Evolutionary conservation across 805 yeast species (phyloP), one percentile per base, ranked within the genome.

Genomic region (Candida palmyrensis): DNA sequence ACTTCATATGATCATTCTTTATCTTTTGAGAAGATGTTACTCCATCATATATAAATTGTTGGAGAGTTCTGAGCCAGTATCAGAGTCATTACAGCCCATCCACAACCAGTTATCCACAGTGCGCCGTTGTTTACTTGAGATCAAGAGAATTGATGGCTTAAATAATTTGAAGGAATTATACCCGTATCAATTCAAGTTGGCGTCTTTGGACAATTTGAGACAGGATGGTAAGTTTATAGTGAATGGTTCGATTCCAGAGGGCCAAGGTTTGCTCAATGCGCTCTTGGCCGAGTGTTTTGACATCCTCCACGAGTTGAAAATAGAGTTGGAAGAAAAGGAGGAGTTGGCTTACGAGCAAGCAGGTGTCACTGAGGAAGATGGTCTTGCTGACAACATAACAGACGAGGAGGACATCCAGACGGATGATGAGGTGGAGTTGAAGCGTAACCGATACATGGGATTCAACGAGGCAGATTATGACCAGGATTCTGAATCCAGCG

Each of bases 261-360:
- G 99, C 9, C 99, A 92, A 59, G 98, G 97, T 5, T 78, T 95
- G n/a, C 67, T 92, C 42, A 88, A 79, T 55, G 95, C 95, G 1
- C 62, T 90, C 37, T 66, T 90, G 32, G 92, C 95, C 3, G 97
- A 89, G 54, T 90, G 97, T 57, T 92, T 87, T 55, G 98, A 92
- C 56, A 82, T 90, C 38, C 71, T 85, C 29, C 92, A 90, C 52
- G 98, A 92, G 62, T 68, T 92, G 55, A 83, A 87, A 52, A 79
- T 85, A 22, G 95, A 88, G 51, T 73, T 83, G 33, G 88, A 83
- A 47, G 89, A 81, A 40, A 67, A 66, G 40, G 77, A 73, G 39
- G 58, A 54, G 24, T 62, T 54, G 21, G 40, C 37, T 18, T 48
- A 39, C 10, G 51, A 44, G 21, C 30, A 37, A 22, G 26, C 16